Evolutionary conservation across 768 basidiomycete species (phyloP), one percentile per base, ranked within the genome.

Genomic region (Tricholoma sp.): DNA sequence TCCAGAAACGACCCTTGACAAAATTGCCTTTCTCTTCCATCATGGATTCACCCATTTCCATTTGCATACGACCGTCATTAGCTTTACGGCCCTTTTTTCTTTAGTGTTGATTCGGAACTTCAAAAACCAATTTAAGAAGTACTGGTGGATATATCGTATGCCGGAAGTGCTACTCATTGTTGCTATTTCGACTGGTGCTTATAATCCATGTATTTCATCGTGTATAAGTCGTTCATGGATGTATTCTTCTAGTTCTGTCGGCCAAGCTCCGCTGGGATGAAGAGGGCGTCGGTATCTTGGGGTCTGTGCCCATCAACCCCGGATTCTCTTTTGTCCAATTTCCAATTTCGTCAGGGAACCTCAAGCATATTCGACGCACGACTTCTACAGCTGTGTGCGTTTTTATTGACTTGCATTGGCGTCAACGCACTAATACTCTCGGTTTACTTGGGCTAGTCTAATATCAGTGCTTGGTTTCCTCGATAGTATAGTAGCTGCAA

Each of bases 401-500:
- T 75, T 60, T 2, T 18, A 28, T 49, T n/a, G 12, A 50, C 15
- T 33, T 42, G 17, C 31, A 13, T 17, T 4, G 24, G 24, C 24
- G 18, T 45, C 15, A 8, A 18, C 4, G 3, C 37, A 41, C 41
- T 49, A 11, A 6, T 51, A 32, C 29, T 55, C 34, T 33, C 50
- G n/a, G 29, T 39, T 52, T 41, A 45, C 47, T 32, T 50, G 31
- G n/a, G 24, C 17, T 61, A 91, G 89, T 32, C 68, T 94, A 52
- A 87, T 91, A 50, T 82, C 89, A 0, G 79, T 96, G 41, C 80
- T 93, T 18, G 97, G 97, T 1, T 97, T 95, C 68, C 75, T 99
- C 58, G 96, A 99, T 68, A 92, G 89, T 58, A 94, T 97, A 59
- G 93, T 94, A 2, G 91, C 94, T 0, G 96, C 96, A 2, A 97